These are phyloP conservation scores for Paspalum notatum DNA, from an alignment of 176 grass and related monocot genomes.

Conservation along the genomic window DNA sequence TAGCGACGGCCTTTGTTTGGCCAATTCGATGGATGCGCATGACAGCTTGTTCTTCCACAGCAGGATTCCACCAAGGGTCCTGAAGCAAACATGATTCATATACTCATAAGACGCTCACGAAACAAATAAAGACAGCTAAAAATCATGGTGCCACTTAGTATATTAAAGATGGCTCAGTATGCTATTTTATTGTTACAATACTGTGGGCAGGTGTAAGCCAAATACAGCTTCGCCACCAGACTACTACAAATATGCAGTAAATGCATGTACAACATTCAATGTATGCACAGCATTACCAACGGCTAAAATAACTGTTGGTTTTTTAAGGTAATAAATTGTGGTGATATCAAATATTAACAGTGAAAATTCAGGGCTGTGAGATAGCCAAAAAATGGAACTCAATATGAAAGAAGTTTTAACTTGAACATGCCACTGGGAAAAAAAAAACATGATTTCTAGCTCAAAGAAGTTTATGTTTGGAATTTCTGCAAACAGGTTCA, in stretches of 20 bases:
- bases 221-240: not conserved
- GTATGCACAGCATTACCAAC: not conserved
- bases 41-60: conserved; percentile 94
- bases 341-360: not conserved
- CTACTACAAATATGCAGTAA: not conserved
- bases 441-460: not conserved
- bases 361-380: not conserved
- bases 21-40: conserved; percentile 96
- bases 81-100: conserved; percentile 31
- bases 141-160: not conserved
- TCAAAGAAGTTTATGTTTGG: not conserved
- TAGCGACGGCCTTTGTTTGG: conserved; percentile 79
- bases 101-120: not conserved
- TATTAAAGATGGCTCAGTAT: not conserved
- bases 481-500: not conserved
- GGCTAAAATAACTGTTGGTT: not conserved
- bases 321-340: not conserved
- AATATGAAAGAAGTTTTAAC: not conserved
- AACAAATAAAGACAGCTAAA: not conserved
- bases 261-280: not conserved
- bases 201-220: not conserved
- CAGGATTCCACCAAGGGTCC: conserved; percentile 99
- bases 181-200: not conserved
- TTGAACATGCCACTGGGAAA: not conserved
- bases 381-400: not conserved